Evolutionary conservation across 83 land plant genomes (phyloP).

Genomic region (Diphasiastrum complanatum): DNA sequence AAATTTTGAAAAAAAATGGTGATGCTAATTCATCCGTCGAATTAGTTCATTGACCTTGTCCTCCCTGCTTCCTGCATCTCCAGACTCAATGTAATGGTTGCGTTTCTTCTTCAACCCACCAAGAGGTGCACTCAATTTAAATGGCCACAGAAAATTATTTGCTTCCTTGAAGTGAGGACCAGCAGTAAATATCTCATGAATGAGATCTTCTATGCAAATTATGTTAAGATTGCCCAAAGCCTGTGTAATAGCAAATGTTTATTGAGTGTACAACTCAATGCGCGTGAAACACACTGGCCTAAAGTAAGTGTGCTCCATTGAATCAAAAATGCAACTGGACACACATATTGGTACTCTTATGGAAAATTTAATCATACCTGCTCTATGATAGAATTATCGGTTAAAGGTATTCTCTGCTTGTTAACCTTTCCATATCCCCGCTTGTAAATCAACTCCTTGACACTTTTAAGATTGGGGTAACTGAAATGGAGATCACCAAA

Average conservation of each 20-base stretch:
- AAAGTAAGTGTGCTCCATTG: too few species aligned
- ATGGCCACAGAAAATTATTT: constrained; percentile 64
- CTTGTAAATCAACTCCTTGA: constrained; percentile 62
- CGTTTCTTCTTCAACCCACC: constrained; percentile 82
- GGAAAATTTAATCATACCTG: too few species aligned
- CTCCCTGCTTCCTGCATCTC: constrained; percentile 80
- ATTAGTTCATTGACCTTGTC: constrained; percentile 66
- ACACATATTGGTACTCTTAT: too few species aligned
- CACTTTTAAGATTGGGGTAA: constrained; percentile 61
- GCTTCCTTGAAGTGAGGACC: constrained; percentile 78
- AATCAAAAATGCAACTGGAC: too few species aligned
- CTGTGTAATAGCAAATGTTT: too few species aligned
- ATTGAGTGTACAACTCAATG: too few species aligned
- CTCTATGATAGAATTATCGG: constrained; percentile 59
- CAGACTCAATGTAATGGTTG: constrained; percentile 55
- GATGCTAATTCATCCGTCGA: constrained; percentile 64
- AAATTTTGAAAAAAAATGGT: too few species aligned
- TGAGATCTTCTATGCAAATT: constrained; percentile 67
- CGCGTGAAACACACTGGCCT: too few species aligned
- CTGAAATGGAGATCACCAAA: constrained; percentile 18
- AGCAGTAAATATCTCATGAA: constrained; percentile 74
- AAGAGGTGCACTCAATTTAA: constrained; percentile 71
- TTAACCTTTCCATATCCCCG: constrained; percentile 49
- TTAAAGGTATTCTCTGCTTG: constrained; percentile 44
- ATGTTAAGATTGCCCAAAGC: constrained; percentile 55